Percentiles rank a stretch among this genome's conserved stretches.
phyloP scores from a whole-genome alignment of 805 yeast species.

The Phaffomyces opuntiae region DNA sequence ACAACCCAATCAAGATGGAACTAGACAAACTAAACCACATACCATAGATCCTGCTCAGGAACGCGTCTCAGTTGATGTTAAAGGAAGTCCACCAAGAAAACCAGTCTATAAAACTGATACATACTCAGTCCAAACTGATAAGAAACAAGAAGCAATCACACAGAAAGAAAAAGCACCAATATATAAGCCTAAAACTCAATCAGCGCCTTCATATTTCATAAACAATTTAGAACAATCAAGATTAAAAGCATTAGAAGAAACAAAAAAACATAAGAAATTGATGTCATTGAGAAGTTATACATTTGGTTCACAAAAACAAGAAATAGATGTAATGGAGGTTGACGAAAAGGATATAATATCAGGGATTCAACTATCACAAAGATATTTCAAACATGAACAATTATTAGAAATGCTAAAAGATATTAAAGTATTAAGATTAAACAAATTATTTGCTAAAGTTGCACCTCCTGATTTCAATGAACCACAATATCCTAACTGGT shows the following conservation, averaged over 20 bases:
- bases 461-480: constrained; percentile 60
- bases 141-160: background rate
- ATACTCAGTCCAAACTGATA: background rate
- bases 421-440: constrained; percentile 49
- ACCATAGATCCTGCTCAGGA: background rate
- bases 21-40: too few relatives aligned
- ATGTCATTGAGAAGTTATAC: constrained; percentile 32
- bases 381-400: constrained; percentile 36
- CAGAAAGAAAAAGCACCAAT: background rate
- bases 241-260: constrained; percentile 15
- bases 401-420: constrained; percentile 36
- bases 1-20: too few relatives aligned
- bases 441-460: constrained; percentile 57
- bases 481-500: constrained; percentile 72
- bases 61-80: background rate
- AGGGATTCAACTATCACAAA: constrained; percentile 33
- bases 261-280: constrained; percentile 19
- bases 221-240: constrained; percentile 24
- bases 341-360: constrained; percentile 40
- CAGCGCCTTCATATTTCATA: constrained; percentile 27
- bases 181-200: background rate
- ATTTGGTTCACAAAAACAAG: constrained; percentile 27
- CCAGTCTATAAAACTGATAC: too few relatives aligned
- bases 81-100: background rate
- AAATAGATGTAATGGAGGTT: constrained; percentile 13